phyloP scores from a whole-genome alignment of 78 protist genomes.

The Dictyostelium purpureum region DNA sequence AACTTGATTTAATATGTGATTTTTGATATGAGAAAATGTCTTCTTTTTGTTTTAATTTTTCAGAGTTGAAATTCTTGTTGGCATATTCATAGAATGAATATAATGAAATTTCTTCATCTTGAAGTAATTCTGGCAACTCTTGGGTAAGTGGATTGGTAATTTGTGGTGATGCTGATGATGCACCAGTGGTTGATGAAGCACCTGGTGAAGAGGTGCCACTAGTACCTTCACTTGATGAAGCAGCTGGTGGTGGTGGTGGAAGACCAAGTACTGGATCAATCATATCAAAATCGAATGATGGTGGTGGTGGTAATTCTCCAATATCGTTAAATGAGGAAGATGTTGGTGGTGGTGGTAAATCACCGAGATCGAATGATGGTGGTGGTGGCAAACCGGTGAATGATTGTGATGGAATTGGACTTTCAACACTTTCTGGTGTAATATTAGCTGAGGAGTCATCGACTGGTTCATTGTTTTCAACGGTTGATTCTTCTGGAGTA shows the following conservation, averaged over 20 bases:
- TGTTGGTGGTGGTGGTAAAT: conserved; percentile 45
- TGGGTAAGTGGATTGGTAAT: neutral
- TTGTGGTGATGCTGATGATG: neutral
- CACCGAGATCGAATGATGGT: neutral
- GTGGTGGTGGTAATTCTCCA: conserved; percentile 40
- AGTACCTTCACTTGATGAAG: neutral
- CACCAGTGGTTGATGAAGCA: neutral
- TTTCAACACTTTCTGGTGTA: neutral
- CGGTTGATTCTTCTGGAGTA: neutral
- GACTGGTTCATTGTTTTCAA: neutral
- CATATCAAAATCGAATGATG: conserved; percentile 2
- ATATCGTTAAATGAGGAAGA: neutral
- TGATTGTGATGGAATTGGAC: neutral
- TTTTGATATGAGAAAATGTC: conserved; percentile 57
- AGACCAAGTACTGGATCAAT: conserved; percentile 42
- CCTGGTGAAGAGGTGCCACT: neutral
- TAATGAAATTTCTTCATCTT: conserved; percentile 63
- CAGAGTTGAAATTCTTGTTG: conserved; percentile 39
- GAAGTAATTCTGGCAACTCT: conserved; percentile 34
- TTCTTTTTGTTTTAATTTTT: conserved; percentile 60
- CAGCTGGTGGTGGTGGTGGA: conserved; percentile 70
- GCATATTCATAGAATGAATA: conserved; percentile 76
- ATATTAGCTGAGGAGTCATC: neutral
- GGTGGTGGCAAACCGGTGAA: conserved; percentile 29
- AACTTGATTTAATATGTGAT: conserved; percentile 40